Evolutionary conservation across 768 basidiomycete genomes (phyloP), one percentile per base, ranked within the genome.

Genomic region (Kwoniella mangroviensis): DNA sequence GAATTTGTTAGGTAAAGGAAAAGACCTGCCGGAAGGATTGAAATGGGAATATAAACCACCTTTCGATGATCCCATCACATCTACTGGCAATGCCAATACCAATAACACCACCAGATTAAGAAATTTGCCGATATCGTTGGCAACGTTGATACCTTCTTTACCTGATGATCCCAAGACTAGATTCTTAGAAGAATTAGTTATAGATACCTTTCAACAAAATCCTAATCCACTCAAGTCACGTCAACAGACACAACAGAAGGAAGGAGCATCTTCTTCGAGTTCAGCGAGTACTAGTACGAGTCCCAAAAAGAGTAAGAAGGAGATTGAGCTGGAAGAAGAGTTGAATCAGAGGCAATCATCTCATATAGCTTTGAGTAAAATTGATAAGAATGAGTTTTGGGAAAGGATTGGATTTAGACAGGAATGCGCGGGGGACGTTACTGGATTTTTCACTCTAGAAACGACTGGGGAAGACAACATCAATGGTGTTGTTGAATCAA

Each of bases 111-210:
- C 63, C 74, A 73, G 82, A 78, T 34, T 87, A 88, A 40, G 64
- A 15, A 49, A 42, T 45, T 34, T 59, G 3, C 69, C 65, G 41
- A 22, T 24, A 21, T 63, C 72, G 68, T 84, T 95, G 40, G 93
- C 91, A 0, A 87, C 89, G 65, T 87, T 88, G 62, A 90, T 99
- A 22, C 97, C 97, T 1, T 90, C 88, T 65, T 93, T 98, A 79
- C 92, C 94, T n/a, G 97, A 99, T 77, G 94, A 97, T 82, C 95
- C 97, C 7, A 98, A 98, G 83, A 89, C 92, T 66, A 88, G 97
- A 19, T 98, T 98, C 82, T 84, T 99, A 81, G 91, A 92, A 81
- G 94, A 97, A 83, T 89, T 98, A 63, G 92, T 90, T 52, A 55
- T 68, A 17, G 68, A 72, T 13, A 60, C 42, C 54, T 49, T n/a